Evolutionary conservation across 805 yeast genomes (phyloP), one percentile per base, ranked within the genome.

Genomic region (Zygosaccharomyces pseudorouxii): DNA sequence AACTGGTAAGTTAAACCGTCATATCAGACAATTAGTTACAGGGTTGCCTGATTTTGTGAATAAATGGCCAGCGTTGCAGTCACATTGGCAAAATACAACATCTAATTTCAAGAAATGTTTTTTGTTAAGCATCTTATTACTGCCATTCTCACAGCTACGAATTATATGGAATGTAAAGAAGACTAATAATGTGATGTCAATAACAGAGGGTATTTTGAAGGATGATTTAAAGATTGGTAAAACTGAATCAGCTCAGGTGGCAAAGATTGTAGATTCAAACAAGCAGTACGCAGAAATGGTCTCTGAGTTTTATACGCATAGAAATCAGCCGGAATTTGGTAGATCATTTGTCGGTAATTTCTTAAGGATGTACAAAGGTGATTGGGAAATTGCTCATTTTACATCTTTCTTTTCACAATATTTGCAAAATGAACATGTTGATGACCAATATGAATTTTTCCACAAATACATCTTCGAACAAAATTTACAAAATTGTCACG

Each of bases 181-280:
- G 30, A 18, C 55, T 11, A 62, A 62, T 43, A 61, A 62, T 30
- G 56, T 55, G 9, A 41, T 52, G 23, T 51, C 65, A 9, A 38
- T 56, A 1, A 68, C 76, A 1, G 78, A 75, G 39, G 57, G 76
- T 31, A 74, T 86, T 7, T 64, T 86, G 28, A 76, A 79, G 55
- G 89, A 86, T 50, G 92, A 95, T 0, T 63, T 90, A 29, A 83
- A 85, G 59, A 73, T 79, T 48, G 80, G 89, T 6, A 75, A 76
- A 46, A 69, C 67, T 42, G 83, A 80, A 39, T 78, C 79, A 14
- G 82, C 76, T 2, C 65, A 71, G 14, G 77, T 81, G 0, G 62
- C 80, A 0, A 66, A 68, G 33, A 66, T 82, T 25, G 69, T 80
- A 1, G 67, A 68, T 7, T 61, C 65, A 1, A 58, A 58, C 8